Base-by-base conservation (phyloP, 352 stramenopile species). In the Aphanomyces invadans region DNA sequence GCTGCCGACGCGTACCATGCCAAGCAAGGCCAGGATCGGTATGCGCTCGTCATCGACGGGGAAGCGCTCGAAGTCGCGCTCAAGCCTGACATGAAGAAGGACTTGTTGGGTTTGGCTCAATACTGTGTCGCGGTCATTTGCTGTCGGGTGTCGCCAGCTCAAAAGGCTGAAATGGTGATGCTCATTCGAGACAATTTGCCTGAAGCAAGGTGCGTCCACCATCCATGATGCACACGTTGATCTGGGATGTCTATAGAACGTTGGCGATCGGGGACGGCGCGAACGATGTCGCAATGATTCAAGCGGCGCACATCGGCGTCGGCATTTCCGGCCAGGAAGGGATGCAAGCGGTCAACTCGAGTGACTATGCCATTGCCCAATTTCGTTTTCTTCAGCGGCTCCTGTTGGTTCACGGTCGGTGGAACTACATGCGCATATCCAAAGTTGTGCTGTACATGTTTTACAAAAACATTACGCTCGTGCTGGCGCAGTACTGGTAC, bases 211-310 rank as follows among this genome's bases (percentile, higher is more conserved):
- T 63, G 48, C n/a, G n/a, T n/a, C n/a, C n/a, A n/a, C n/a, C n/a
- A n/a, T n/a, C n/a, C n/a, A n/a, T n/a, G n/a, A n/a, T n/a, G n/a
- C n/a, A n/a, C n/a, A n/a, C n/a, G n/a, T 3, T n/a, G 4, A 3
- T 31, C 4, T 51, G 1, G 10, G 55, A 23, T 49, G 7, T n/a
- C 36, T 4, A 44, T 60, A 63, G 60, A 5, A 89, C 82, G 0
- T 71, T 98, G 7, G 89, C 90, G 7, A 97, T 98, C 56, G 92
- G 92, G 9, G 92, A 98, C 69, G 92, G 92, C 17, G 92, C 92
- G 9, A 98, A 98, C 68, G 92, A 98, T 62, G 92, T 98, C 5
- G 86, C 77, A 7, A 98, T 98, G 93, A 97, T 98, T 19, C 92
- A 98, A 73, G 83, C 89, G 3, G 91, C 88, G 10, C 89, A 98